Evolutionary conservation across 2,329 filamentous ascomycete species (phyloP).

Genomic region (Fusarium decemcellulare): DNA sequence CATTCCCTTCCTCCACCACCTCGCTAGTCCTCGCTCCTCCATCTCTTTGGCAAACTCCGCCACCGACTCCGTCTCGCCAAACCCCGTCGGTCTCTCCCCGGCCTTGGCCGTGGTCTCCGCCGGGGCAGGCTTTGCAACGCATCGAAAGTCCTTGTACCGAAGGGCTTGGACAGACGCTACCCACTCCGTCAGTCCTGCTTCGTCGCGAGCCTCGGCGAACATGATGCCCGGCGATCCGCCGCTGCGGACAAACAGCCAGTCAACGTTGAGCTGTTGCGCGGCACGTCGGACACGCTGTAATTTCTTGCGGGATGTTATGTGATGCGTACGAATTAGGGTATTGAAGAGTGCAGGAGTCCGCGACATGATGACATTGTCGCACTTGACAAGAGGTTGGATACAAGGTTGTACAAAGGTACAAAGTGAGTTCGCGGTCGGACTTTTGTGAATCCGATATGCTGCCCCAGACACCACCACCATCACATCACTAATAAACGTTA

Average conservation of each 20-base stretch:
- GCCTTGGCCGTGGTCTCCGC: constrained; percentile 11
- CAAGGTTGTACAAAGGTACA: background rate
- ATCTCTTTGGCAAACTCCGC: constrained; percentile 75
- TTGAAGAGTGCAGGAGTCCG: constrained; percentile 39
- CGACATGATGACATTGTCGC: constrained; percentile 29
- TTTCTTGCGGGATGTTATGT: constrained; percentile 87
- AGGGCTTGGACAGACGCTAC: constrained; percentile 74
- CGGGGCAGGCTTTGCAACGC: constrained; percentile 61
- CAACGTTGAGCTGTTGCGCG: constrained; percentile 71
- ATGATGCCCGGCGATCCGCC: constrained; percentile 82
- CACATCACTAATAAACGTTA: background rate
- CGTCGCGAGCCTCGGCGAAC: constrained; percentile 77
- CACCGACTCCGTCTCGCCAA: constrained; percentile 73
- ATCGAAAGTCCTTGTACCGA: constrained; percentile 81
- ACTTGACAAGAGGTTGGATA: background rate
- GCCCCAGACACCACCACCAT: background rate
- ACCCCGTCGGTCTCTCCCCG: constrained; percentile 43
- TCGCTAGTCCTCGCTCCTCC: constrained; percentile 69
- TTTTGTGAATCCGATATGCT: constrained; percentile 32
- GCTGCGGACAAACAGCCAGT: constrained; percentile 73
- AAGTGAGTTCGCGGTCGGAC: constrained; percentile 18
- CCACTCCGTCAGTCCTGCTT: constrained; percentile 71
- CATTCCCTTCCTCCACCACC: constrained; percentile 80
- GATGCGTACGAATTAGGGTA: constrained; percentile 81
- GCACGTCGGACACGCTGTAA: constrained; percentile 71